Percentiles rank a stretch among this genome's conserved stretches.
Evolutionary conservation across 768 basidiomycete genomes (phyloP).

Genomic region (Mycena kentingensis): DNA sequence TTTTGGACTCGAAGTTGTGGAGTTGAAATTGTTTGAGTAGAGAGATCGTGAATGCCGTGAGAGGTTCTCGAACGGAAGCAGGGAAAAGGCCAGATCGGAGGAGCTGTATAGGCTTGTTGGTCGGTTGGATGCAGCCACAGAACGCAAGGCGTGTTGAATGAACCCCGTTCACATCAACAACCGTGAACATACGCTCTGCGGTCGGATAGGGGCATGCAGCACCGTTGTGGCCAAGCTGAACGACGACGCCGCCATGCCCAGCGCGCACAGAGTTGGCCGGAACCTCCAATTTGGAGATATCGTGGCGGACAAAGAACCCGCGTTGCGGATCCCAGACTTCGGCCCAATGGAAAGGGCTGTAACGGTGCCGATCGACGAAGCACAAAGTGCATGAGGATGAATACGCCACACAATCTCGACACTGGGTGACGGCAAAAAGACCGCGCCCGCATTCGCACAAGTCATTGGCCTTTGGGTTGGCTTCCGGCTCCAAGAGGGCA

Average conservation of each 20-base stretch:
- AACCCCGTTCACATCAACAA: constrained; percentile 8
- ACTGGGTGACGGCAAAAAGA: no score
- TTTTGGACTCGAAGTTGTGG: constrained; percentile 11
- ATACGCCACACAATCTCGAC: constrained; percentile 4
- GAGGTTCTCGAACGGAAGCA: background rate
- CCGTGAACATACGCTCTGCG: background rate
- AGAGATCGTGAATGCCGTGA: constrained; percentile 5
- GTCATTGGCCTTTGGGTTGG: no score
- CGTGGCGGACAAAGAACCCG: constrained; percentile 6
- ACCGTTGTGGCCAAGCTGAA: constrained; percentile 4
- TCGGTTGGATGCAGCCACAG: constrained; percentile 1
- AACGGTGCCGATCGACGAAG: background rate
- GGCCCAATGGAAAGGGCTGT: constrained; percentile 12
- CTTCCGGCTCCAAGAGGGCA: no score
- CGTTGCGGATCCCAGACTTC: constrained; percentile 1
- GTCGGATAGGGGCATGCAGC: background rate
- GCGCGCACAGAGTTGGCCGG: no score
- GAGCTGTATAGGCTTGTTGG: constrained; percentile 5
- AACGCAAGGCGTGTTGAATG: constrained; percentile 4
- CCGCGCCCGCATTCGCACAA: no score
- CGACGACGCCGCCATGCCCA: background rate
- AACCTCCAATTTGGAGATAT: constrained; percentile 3
- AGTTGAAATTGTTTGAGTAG: constrained; percentile 4
- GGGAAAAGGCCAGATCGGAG: constrained; percentile 6
- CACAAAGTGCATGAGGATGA: constrained; percentile 1